Percentiles rank a stretch among this genome's conserved stretches.
These are phyloP conservation scores for Metarhizium brunneum DNA, from an alignment of 2,329 filamentous ascomycete genomes.

Conservation along the genomic window DNA sequence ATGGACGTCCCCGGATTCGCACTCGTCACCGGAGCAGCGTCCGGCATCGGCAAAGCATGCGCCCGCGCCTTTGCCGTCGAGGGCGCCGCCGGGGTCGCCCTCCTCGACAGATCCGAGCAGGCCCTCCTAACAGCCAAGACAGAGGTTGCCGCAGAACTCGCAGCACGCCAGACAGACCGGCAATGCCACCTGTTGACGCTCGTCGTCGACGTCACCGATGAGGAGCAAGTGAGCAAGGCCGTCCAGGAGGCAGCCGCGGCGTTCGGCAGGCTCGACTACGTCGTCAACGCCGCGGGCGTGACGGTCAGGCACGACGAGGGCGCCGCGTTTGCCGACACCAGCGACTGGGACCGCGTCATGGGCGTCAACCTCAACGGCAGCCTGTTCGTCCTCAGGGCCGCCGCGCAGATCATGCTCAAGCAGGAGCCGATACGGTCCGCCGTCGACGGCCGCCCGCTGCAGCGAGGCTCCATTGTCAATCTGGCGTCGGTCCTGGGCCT, in stretches of 20 bases:
- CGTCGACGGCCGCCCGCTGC: constrained; percentile 15
- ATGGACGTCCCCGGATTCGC: constrained; percentile 22
- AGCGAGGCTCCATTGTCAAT: constrained; percentile 44
- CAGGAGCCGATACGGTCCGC: constrained; percentile 29
- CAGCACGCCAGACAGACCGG: background rate
- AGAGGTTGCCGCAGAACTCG: constrained; percentile 11
- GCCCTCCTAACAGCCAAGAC: constrained; percentile 9
- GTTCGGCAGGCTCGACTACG: constrained; percentile 30
- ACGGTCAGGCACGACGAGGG: constrained; percentile 27
- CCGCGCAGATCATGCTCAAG: constrained; percentile 31
- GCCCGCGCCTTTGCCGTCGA: constrained; percentile 18
- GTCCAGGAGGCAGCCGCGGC: constrained; percentile 16
- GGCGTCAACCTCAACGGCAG: constrained; percentile 33
- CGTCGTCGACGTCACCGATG: constrained; percentile 19
- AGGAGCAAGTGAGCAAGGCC: constrained; percentile 10
- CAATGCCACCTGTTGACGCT: constrained; percentile 2
- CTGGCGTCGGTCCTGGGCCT: constrained; percentile 42
- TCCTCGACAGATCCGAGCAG: constrained; percentile 17
- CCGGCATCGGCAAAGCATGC: constrained; percentile 22
- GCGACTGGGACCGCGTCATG: constrained; percentile 30
- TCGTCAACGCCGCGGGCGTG: constrained; percentile 31
- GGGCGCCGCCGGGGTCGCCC: constrained; percentile 17
- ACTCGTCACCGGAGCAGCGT: constrained; percentile 20
- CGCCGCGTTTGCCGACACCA: constrained; percentile 22
- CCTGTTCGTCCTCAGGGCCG: constrained; percentile 30